A percentile compares a stretch with the other conserved stretches of the same genome.
phyloP scores from a whole-genome alignment of 2,329 filamentous ascomycete species.

The Fusarium pseudograminearum region DNA sequence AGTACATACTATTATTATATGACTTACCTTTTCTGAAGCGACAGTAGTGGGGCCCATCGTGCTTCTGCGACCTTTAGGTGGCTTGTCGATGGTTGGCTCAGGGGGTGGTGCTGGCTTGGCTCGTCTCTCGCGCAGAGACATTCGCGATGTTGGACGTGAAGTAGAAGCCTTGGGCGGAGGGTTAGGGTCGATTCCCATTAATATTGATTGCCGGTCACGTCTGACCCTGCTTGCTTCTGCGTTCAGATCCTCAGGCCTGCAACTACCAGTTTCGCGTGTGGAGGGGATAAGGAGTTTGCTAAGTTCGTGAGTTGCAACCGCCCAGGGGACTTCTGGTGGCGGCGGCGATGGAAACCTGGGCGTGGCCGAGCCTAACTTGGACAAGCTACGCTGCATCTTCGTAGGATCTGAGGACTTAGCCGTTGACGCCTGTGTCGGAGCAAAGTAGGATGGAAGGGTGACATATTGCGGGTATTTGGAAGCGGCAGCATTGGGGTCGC shows the following conservation, averaged over 20 bases:
- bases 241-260: slow-evolving; percentile 81
- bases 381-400: slow-evolving; percentile 73
- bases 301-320: slow-evolving; percentile 83
- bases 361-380: slow-evolving; percentile 61
- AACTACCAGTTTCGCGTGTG: slow-evolving; percentile 80
- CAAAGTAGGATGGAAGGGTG: slow-evolving; percentile 79
- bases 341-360: slow-evolving; percentile 70
- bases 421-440: slow-evolving; percentile 87
- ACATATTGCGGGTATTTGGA: slow-evolving; percentile 67
- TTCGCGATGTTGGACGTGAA: slow-evolving; percentile 66
- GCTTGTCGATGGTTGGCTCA: slow-evolving; percentile 52
- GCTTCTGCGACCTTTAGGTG: slow-evolving; percentile 65
- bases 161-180: slow-evolving; percentile 46
- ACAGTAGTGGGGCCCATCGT: slow-evolving; percentile 64
- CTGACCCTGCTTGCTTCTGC: slow-evolving; percentile 72
- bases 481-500: slow-evolving; percentile 57
- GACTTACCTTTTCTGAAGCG: slow-evolving; percentile 49
- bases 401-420: slow-evolving; percentile 80
- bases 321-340: slow-evolving; percentile 87
- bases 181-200: slow-evolving; percentile 49
- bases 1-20: background rate
- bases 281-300: slow-evolving; percentile 84
- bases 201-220: slow-evolving; percentile 72
- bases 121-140: slow-evolving; percentile 80
- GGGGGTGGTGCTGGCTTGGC: slow-evolving; percentile 66